Percentiles rank a stretch among this genome's conserved stretches.
Conservation (phyloP, 2,329 filamentous ascomycete genomes). For the Diplodia intermedia region DNA sequence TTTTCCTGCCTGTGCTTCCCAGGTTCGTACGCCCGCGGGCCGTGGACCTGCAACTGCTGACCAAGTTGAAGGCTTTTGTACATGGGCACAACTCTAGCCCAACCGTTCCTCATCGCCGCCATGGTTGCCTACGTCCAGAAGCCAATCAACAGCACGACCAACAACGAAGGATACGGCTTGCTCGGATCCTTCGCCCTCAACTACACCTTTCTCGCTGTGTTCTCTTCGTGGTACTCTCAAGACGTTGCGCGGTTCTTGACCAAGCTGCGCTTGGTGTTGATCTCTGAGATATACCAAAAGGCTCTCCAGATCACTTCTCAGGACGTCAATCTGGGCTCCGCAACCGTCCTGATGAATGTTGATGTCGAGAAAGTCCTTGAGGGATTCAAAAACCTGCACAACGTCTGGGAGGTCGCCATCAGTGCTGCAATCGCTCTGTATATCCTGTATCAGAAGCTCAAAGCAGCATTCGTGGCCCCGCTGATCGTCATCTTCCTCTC, state of each 20-base stretch:
- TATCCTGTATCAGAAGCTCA: constrained; percentile 40
- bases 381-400: constrained; percentile 37
- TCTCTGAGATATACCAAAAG: constrained; percentile 40
- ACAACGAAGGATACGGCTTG: constrained; percentile 39
- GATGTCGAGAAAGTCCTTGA: constrained; percentile 42
- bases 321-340: constrained; percentile 36
- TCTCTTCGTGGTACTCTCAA: constrained; percentile 39
- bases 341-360: constrained; percentile 43
- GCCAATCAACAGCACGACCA: constrained; percentile 24
- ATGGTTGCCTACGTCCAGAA: constrained; percentile 38
- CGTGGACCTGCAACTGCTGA: background rate
- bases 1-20: constrained; percentile 38
- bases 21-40: constrained; percentile 30
- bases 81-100: constrained; percentile 30
- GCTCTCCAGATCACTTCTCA: constrained; percentile 37
- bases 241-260: constrained; percentile 37
- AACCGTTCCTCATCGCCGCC: constrained; percentile 40
- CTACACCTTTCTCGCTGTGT: constrained; percentile 38
- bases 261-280: constrained; percentile 39
- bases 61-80: background rate
- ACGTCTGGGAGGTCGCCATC: constrained; percentile 39
- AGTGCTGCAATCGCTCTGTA: constrained; percentile 37
- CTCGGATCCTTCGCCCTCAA: constrained; percentile 40
- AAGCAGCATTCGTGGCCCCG: constrained; percentile 39
- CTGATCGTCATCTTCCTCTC: constrained; percentile 36